Base-by-base conservation (phyloP, 257 asterid species). In the Lithospermum erythrorhizon region DNA sequence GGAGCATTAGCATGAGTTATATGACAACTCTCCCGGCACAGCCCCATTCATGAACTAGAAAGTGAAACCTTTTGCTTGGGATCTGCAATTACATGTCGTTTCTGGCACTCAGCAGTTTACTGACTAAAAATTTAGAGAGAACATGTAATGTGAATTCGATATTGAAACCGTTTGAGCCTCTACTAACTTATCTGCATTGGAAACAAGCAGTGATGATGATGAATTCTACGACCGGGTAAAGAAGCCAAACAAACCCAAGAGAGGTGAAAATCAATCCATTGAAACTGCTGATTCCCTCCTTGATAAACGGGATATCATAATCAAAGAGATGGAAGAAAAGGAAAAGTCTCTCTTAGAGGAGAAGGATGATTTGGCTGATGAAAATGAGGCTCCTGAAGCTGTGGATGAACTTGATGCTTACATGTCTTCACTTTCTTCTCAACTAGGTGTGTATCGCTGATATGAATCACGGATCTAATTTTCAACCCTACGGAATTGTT, bases 211-310 rank as follows among this genome's bases (percentile, higher is more conserved):
- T 69, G 97, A 83, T 60, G 98, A 89, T 60, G 97, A 89, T 57
- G 97, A 93, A 17, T 88, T 86, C 81, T 93, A 88, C 49, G 96
- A 93, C 70, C 97, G 95, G 59, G 81, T 95, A 23, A 68, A 59
- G 70, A 93, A 93, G 81, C 72, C 82, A 35, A 63, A 74, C 21
- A 89, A 93, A 72, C 72, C 20, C 61, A 91, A 75, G 78, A 72
- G 58, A 65, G 89, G 83, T 53, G 94, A 81, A 70, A 78, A 70
- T 73, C 84, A 80, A 73, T 80, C 98, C 52, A 76, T 93, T 53
- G 97, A 93, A 75, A 89, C 98, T 48, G 95, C 97, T 51, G 95
- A 93, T 75, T 81, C 98, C 65, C 95, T 93, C 73, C 97, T 93
- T 68, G 97, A 84, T 73, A 93, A 86, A 86, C 86, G 79, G 78